A percentile compares a stretch with the other conserved stretches of the same genome.
Conservation (phyloP, 495 filamentous ascomycete genomes). For the Pseudoneurospora amorphoporcata region DNA sequence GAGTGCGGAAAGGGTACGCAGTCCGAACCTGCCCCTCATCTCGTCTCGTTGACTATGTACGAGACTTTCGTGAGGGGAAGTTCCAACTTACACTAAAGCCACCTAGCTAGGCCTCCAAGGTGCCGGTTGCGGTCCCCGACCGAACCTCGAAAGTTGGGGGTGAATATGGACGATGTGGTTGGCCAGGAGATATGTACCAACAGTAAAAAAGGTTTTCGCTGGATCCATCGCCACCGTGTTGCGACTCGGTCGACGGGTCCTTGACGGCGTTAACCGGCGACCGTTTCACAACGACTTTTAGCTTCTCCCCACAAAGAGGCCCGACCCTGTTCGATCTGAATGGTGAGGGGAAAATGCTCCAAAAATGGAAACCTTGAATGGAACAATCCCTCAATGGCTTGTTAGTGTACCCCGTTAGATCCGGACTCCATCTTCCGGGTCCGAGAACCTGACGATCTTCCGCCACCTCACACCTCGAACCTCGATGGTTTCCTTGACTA, state of each 20-base stretch:
- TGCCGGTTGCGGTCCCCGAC: not conserved
- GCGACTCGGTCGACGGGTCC: not conserved
- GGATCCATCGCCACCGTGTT: not conserved
- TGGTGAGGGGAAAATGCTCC: not conserved
- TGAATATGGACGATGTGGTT: not conserved
- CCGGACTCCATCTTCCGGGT: not conserved
- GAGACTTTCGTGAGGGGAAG: not conserved
- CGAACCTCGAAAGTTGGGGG: not conserved
- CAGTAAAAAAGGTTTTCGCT: not conserved
- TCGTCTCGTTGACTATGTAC: not conserved
- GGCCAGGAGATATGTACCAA: not conserved
- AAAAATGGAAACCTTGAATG: not conserved
- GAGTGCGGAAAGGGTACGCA: not conserved
- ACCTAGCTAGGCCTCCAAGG: not conserved
- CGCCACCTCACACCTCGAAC: not conserved
- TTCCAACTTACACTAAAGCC: not conserved
- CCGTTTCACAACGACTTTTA: not conserved
- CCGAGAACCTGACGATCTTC: not conserved
- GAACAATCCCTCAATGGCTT: not conserved
- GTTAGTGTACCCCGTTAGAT: not conserved
- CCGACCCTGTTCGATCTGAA: not conserved
- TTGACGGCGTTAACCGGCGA: not conserved
- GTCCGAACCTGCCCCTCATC: not conserved
- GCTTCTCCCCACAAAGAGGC: not conserved
- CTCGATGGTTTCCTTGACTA: not conserved